These are phyloP conservation scores for Trichocomaceae sp. DNA, from an alignment of 2,329 filamentous ascomycete genomes.

Conservation along the genomic window DNA sequence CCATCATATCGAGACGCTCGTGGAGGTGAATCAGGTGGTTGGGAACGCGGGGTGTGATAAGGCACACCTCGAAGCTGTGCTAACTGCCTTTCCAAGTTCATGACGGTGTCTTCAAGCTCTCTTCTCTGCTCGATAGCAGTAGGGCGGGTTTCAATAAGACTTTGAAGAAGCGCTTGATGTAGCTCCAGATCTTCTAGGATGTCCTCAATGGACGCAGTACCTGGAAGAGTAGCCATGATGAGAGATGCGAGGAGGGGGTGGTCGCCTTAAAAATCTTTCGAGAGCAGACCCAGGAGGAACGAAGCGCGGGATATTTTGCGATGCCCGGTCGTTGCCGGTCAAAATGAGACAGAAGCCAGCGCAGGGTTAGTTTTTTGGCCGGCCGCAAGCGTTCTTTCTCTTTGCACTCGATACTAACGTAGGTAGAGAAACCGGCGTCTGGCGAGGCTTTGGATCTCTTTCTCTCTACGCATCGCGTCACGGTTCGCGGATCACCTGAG, in stretches of 20 bases:
- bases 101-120: slow-evolving; percentile 24
- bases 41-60: slow-evolving; percentile 1
- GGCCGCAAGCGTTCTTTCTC: too few species aligned
- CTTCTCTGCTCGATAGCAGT: slow-evolving; percentile 20
- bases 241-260: neutral
- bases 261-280: neutral
- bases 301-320: neutral
- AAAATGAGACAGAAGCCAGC: neutral
- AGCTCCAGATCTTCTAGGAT: slow-evolving; percentile 29
- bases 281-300: neutral
- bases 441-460: too few species aligned
- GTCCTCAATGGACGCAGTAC: slow-evolving; percentile 18
- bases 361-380: too few species aligned
- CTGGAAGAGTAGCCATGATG: slow-evolving; percentile 5
- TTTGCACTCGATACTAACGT: neutral
- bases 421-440: neutral
- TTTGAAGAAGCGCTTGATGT: slow-evolving; percentile 26
- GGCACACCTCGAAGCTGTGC: slow-evolving; percentile 18
- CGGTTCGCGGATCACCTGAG: neutral
- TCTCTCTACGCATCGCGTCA: neutral
- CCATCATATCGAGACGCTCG: slow-evolving; percentile 17
- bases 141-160: slow-evolving; percentile 22
- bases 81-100: slow-evolving; percentile 21
- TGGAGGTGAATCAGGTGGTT: neutral
- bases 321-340: neutral